Base-by-base conservation (phyloP, 2,329 filamentous ascomycete genomes). In the Penicillium decumbens region DNA sequence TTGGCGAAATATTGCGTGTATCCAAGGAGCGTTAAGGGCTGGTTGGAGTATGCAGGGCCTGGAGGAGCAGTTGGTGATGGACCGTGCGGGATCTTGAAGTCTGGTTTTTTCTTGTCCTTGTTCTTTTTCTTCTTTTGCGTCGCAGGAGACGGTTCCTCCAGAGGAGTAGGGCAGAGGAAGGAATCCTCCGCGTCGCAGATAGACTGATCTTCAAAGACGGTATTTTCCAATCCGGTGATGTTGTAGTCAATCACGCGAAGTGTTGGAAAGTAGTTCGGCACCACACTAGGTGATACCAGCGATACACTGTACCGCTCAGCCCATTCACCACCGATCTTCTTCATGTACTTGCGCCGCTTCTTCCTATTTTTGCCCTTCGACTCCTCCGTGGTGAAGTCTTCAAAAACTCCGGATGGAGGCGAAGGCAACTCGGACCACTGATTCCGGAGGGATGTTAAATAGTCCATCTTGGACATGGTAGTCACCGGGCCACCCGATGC, bases 1-100 rank as follows among this genome's bases (percentile, higher is more conserved):
- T 98, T 98, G 53, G 92, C 90, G 69, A 83, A 96, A 69, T 95
- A 96, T 63, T 98, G 93, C 3, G 83, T 89, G 69, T 89, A 96
- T 4, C 88, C 83, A 3, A 86, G 78, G 54, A 91, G 76, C 0
- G 89, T 88, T 32, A 97, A 76, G 0, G 88, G 76, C 66, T 98
- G 93, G 6, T 87, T 83, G 18, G 85, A 89, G 70, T 98, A 97
- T 6, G 89, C 93, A 0, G 93, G 93, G 0, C 93, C 93, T 0
- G 92, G 92, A 5, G 82, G 82, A 6, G 85, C 72, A 1, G 80
- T 80, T 60, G 85, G 83, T 0, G 88, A 81, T 2, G 93, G 93
- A 1, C 84, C 81, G 0, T 82, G 71, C 0, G 93, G 93, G 10
- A 88, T 69, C 39, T 77, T 71, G 42, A 89, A 77, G 40, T 83